Base-by-base conservation (phyloP, 1,139 yeast genomes). In the Diutina scorzettiae region DNA sequence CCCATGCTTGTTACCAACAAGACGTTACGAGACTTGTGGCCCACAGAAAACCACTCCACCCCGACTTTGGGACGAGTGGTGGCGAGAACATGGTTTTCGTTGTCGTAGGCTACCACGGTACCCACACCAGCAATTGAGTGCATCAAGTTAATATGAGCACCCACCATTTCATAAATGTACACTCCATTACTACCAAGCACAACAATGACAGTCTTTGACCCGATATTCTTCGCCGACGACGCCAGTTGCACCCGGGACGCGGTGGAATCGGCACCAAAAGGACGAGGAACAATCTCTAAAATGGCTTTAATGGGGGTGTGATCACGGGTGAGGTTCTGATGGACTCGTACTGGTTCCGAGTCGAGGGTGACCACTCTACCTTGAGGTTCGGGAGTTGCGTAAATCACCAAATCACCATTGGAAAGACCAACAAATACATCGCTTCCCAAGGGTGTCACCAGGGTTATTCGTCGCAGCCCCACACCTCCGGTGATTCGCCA, bases 381-480 rank as follows among this genome's bases (percentile, higher is more conserved):
- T 11, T 27, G 30, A 11, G 30, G 30, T 17, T 30, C 33, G 19
- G 19, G 19, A 14, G 19, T 11, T 5, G 33, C 5, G 19, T 30
- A 23, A 18, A 21, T 19, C 5, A 18, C 27, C 2, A 34, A 6
- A 19, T 34, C 39, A 16, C 39, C 39, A 9, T 34, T 34, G 14
- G n/a, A 18, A 6, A 34, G 19, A 9, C 39, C 39, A 4, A 14
- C 5, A 9, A n/a, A 12, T 7, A 34, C 39, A 16, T 34, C 25
- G 14, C 20, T 3, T 6, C 29, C 39, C 16, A 34, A 6, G 18
- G 37, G 21, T 5, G 37, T 21, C 24, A 32, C 37, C 37, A 32
- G 37, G 25, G 37, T 32, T 32, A 32, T 32, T 32, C 37, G 37
- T 32, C 37, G 37, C 12, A 25, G 14, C 11, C n/a, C 16, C 24